phyloP scores from a whole-genome alignment of 768 basidiomycete species.

The Mycena polygramma region DNA sequence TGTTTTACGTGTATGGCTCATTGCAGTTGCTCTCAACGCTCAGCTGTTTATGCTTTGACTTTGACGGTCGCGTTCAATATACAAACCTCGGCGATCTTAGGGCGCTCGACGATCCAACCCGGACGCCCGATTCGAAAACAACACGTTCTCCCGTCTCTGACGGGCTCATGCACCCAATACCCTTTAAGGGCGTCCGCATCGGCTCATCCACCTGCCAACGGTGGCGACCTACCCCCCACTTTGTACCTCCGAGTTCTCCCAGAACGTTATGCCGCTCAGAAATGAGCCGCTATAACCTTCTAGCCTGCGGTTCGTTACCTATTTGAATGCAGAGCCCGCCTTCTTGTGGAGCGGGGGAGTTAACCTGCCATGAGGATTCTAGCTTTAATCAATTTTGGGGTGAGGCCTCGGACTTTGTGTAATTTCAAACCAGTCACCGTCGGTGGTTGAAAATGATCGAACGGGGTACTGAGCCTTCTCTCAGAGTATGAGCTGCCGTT shows the following conservation, averaged over 20 bases:
- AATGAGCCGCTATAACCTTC: background rate
- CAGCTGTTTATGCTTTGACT: no score
- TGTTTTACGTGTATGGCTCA: no score
- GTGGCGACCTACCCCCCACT: no score
- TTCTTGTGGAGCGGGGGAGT: background rate
- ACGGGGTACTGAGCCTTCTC: background rate
- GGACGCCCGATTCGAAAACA: no score
- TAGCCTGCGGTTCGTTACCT: constrained; percentile 1
- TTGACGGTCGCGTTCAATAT: no score
- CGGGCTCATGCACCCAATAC: no score
- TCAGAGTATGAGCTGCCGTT: background rate
- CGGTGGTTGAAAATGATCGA: background rate
- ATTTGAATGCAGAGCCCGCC: background rate
- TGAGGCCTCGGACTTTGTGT: background rate
- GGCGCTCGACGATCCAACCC: no score
- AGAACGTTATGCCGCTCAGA: background rate
- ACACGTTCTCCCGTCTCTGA: no score
- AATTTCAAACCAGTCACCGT: background rate
- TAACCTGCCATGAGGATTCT: background rate
- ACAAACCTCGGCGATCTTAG: no score
- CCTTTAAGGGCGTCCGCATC: no score
- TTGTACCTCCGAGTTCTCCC: background rate
- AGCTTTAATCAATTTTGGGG: constrained; percentile 9
- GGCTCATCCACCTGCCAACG: no score
- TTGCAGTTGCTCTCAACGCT: no score